Conservation (phyloP, 192 early-diverging fungal genomes). For the Coemansia sp. region DNA sequence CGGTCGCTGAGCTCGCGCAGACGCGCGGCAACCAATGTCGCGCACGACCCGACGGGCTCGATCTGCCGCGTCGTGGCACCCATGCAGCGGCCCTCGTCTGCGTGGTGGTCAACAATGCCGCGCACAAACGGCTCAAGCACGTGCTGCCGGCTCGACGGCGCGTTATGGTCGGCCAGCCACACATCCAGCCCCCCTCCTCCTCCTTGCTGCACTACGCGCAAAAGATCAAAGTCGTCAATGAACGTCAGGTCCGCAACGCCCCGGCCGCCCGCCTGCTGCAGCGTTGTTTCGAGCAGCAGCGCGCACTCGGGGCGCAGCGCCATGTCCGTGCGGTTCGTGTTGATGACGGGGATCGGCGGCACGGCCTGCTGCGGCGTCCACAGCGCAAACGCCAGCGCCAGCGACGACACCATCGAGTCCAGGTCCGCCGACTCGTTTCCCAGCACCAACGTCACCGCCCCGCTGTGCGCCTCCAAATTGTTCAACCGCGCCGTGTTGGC, state of each 20-base stretch:
- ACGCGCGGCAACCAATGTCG: conserved; percentile 25
- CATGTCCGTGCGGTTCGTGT: conserved; percentile 32
- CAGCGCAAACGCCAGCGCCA: conserved; percentile 40
- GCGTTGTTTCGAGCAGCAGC: conserved; percentile 8
- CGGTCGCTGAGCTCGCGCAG: neutral
- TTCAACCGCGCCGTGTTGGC: conserved; percentile 17
- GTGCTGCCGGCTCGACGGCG: conserved; percentile 30
- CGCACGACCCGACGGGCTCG: conserved; percentile 38
- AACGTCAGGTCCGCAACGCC: conserved; percentile 24
- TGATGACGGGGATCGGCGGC: conserved; percentile 38
- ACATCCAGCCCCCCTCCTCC: conserved; percentile 1
- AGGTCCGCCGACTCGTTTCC: conserved; percentile 54
- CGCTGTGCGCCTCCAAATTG: neutral
- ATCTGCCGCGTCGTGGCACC: conserved; percentile 19
- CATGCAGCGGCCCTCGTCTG: conserved; percentile 31
- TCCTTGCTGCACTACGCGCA: neutral
- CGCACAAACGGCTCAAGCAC: conserved; percentile 33
- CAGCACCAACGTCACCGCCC: conserved; percentile 38
- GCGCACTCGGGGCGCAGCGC: conserved; percentile 39
- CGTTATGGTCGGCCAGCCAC: conserved; percentile 49
- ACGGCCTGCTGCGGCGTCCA: neutral
- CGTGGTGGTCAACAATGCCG: conserved; percentile 51
- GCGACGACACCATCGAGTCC: conserved; percentile 50
- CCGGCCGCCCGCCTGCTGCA: conserved; percentile 6
- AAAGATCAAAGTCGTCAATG: conserved; percentile 29